These are phyloP conservation scores for Penicillium sclerotigenum DNA, from an alignment of 2,329 filamentous ascomycete species.

Conservation along the genomic window DNA sequence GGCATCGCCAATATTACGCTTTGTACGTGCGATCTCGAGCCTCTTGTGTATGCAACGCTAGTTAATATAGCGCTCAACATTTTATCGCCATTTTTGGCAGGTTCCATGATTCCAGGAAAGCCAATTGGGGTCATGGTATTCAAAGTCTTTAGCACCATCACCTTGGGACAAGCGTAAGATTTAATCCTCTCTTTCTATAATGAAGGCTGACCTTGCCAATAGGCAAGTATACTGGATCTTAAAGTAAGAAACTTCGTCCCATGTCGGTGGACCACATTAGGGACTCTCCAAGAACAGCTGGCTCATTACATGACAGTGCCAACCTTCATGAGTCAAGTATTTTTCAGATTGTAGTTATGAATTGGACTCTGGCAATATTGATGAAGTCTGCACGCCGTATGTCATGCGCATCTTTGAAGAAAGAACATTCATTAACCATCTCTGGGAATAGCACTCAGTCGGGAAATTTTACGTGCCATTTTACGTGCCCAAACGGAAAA, in stretches of 20 bases:
- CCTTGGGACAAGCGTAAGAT: conserved; percentile 25
- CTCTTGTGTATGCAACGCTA: background rate
- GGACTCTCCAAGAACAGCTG: conserved; percentile 10
- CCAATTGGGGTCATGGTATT: conserved; percentile 28
- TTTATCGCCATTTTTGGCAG: conserved; percentile 24
- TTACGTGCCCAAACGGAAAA: conserved; percentile 53
- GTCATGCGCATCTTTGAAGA: conserved; percentile 12
- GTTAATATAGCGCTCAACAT: conserved; percentile 22
- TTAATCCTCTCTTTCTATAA: background rate
- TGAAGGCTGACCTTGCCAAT: background rate
- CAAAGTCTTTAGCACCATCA: conserved; percentile 28
- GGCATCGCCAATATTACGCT: conserved; percentile 23
- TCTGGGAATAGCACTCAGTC: conserved; percentile 35
- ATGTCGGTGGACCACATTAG: background rate
- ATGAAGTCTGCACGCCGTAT: conserved; percentile 39
- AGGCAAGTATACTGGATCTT: conserved; percentile 19
- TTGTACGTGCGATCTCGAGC: conserved; percentile 6
- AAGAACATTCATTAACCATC: background rate
- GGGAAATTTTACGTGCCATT: conserved; percentile 57
- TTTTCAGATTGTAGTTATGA: conserved; percentile 47
- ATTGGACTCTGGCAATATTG: conserved; percentile 47
- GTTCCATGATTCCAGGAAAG: conserved; percentile 26
- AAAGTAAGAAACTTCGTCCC: conserved; percentile 6
- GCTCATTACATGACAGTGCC: conserved; percentile 35
- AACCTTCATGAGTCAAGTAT: conserved; percentile 51